phyloP scores from a whole-genome alignment of 2,329 filamentous ascomycete species.

The Calycina marina region DNA sequence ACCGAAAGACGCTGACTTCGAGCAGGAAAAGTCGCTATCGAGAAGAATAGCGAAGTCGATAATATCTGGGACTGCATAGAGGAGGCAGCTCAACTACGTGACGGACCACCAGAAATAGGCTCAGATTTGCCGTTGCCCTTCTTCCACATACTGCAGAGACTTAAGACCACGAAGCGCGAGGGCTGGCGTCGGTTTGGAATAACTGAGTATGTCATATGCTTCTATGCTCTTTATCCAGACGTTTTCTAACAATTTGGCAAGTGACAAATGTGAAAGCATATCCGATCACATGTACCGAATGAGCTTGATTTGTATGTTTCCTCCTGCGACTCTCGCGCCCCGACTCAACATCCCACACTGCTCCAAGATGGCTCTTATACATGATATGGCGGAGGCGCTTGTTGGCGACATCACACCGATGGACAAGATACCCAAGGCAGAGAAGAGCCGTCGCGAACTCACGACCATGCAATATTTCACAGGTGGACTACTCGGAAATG shows the following conservation, averaged over 20 bases:
- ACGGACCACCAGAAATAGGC: constrained; percentile 40
- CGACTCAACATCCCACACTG: constrained; percentile 68
- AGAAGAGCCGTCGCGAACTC: constrained; percentile 79
- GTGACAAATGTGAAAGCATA: constrained; percentile 66
- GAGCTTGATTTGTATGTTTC: constrained; percentile 89
- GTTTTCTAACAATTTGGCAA: constrained; percentile 23
- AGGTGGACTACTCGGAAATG: constrained; percentile 53
- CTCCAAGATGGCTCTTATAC: constrained; percentile 88
- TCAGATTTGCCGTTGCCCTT: constrained; percentile 70
- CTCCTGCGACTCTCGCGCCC: constrained; percentile 56
- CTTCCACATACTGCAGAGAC: constrained; percentile 83
- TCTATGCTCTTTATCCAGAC: neutral
- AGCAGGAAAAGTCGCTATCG: too few relatives aligned
- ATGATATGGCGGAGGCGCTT: constrained; percentile 93
- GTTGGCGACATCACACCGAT: constrained; percentile 96
- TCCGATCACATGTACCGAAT: constrained; percentile 99
- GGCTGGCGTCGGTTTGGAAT: constrained; percentile 90
- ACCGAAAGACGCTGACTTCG: neutral
- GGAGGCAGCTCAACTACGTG: constrained; percentile 49
- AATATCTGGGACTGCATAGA: constrained; percentile 46
- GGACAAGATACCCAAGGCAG: constrained; percentile 68
- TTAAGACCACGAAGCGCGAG: constrained; percentile 94
- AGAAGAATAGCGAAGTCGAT: too few relatives aligned
- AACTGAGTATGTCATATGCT: constrained; percentile 27
- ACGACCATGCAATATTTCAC: constrained; percentile 85